Conservation (phyloP, 495 filamentous ascomycete genomes). For the Peziza echinospora region DNA sequence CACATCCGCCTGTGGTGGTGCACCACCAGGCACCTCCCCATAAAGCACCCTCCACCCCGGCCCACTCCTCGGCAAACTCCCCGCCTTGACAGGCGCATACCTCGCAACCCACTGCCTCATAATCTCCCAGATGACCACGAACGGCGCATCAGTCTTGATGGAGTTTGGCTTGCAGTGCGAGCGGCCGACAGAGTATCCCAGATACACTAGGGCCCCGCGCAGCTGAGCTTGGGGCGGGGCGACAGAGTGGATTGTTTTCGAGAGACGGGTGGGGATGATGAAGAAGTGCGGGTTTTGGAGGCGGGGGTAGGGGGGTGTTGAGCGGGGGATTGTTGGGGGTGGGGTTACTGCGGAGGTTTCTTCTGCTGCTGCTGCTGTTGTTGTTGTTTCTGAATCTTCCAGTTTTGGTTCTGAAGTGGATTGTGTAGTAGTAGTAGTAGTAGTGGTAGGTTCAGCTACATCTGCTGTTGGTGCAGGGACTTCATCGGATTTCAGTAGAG, state of each 20-base stretch:
- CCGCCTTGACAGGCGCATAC: neutral
- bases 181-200: slow-evolving; percentile 62
- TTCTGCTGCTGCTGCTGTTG: neutral
- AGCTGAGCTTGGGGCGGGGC: slow-evolving; percentile 49
- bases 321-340: neutral
- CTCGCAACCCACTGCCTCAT: slow-evolving; percentile 57
- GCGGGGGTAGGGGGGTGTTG: neutral
- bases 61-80: neutral
- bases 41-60: neutral
- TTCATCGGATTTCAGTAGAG: too few relatives aligned
- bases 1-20: too few relatives aligned
- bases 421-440: neutral
- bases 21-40: neutral
- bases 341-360: neutral
- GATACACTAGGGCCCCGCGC: slow-evolving; percentile 52
- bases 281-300: slow-evolving; percentile 33
- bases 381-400: neutral
- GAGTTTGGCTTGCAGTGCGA: slow-evolving; percentile 76
- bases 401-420: neutral
- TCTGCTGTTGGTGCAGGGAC: neutral
- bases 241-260: slow-evolving; percentile 53
- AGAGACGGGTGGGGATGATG: slow-evolving; percentile 48
- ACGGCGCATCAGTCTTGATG: slow-evolving; percentile 77
- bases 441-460: neutral
- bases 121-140: slow-evolving; percentile 73